phyloP scores from a whole-genome alignment of 176 grass and related monocot genomes.

The Oryza meridionalis region DNA sequence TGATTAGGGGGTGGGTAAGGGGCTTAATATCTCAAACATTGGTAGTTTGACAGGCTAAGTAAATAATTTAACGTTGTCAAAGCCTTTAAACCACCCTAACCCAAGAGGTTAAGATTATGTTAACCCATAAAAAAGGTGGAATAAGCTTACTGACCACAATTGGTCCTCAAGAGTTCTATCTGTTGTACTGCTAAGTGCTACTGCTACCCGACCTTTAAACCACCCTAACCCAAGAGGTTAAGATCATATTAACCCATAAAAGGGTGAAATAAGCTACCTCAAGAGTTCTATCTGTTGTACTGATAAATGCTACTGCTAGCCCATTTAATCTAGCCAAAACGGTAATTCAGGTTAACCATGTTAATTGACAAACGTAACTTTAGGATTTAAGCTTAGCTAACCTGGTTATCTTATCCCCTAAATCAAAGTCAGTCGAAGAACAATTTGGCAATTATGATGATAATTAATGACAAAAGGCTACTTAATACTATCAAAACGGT shows the following conservation, averaged over 20 bases:
- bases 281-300: not conserved
- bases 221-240: not conserved
- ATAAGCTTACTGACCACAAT: not conserved
- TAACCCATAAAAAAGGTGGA: not conserved
- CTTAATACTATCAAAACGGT: not conserved
- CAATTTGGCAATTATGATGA: slow-evolving; percentile 11
- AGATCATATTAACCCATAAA: not conserved
- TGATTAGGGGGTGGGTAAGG: not conserved
- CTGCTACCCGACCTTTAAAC: not conserved
- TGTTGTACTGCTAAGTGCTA: not conserved
- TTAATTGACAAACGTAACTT: not conserved
- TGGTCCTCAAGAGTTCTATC: not conserved
- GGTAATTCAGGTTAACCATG: not conserved
- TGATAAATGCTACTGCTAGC: not conserved
- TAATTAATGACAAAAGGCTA: not conserved
- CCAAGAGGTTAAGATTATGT: not conserved
- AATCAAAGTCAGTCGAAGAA: not conserved
- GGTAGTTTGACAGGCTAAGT: not conserved
- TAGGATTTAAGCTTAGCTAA: not conserved
- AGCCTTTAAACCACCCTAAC: not conserved
- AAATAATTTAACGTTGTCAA: not conserved
- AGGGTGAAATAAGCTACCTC: not conserved
- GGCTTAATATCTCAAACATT: not conserved
- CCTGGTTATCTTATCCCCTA: too few species aligned
- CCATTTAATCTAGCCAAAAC: not conserved